Conservation (phyloP, 305 asterid genomes). For the Fraxinus sp. region DNA sequence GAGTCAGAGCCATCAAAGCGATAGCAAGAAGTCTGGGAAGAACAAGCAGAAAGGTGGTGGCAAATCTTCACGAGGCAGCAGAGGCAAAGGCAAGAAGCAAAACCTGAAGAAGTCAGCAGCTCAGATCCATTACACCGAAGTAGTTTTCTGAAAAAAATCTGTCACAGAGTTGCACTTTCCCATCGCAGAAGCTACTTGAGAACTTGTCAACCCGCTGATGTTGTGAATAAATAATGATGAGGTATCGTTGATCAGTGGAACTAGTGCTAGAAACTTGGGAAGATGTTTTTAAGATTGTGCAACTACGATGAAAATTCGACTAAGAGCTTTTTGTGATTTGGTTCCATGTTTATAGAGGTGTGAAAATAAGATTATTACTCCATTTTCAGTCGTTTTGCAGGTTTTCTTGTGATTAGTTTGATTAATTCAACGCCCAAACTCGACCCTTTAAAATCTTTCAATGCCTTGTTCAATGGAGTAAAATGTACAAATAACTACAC, state of each 20-base stretch:
- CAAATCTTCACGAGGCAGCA: conserved; percentile 60
- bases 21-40: conserved; percentile 62
- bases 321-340: neutral
- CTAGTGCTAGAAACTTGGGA: neutral
- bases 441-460: neutral
- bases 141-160: conserved; percentile 54
- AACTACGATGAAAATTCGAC: neutral
- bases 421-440: neutral
- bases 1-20: conserved; percentile 45
- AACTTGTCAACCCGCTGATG: neutral
- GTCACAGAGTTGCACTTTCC: conserved; percentile 49
- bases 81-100: conserved; percentile 68
- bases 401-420: no score
- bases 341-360: neutral
- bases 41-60: conserved; percentile 66
- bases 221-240: conserved; percentile 36
- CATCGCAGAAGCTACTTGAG: conserved; percentile 61
- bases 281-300: neutral
- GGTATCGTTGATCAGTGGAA: conserved; percentile 4
- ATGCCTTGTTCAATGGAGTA: neutral
- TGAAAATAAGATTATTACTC: neutral
- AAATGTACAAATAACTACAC: neutral
- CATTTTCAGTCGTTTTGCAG: neutral
- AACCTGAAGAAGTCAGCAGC: conserved; percentile 44
- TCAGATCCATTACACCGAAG: conserved; percentile 56